A percentile compares a stretch with the other conserved stretches of the same genome.
phyloP scores from a whole-genome alignment of 495 filamentous ascomycete genomes.

The Penicillium goetzii region DNA sequence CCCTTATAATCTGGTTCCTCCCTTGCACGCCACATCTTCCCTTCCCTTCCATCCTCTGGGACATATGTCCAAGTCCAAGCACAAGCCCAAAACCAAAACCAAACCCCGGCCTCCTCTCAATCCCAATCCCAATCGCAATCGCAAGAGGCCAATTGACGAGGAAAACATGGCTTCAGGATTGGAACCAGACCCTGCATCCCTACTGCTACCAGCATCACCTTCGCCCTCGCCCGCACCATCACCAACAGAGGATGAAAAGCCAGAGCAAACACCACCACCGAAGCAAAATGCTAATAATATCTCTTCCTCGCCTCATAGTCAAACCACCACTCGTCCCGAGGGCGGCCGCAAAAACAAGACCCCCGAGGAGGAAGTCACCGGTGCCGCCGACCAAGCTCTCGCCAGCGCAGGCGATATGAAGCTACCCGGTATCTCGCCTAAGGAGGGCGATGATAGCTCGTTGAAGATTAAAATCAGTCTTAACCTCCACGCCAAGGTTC shows the following conservation, averaged over 20 bases:
- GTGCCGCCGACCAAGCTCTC: not conserved
- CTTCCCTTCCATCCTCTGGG: not conserved
- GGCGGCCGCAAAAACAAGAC: slow-evolving; percentile 24
- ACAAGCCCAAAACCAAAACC: slow-evolving; percentile 23
- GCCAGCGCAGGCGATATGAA: slow-evolving; percentile 9
- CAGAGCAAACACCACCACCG: not conserved
- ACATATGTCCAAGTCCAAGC: slow-evolving; percentile 11
- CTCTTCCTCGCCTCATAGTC: slow-evolving; percentile 12
- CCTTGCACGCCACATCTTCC: not conserved
- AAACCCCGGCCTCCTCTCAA: slow-evolving; percentile 23
- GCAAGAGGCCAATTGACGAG: not conserved
- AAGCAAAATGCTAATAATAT: slow-evolving; percentile 18
- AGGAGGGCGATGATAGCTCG: slow-evolving; percentile 22
- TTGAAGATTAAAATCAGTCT: slow-evolving; percentile 33
- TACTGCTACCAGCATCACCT: not conserved
- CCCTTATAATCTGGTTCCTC: not conserved
- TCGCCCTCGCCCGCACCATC: not conserved
- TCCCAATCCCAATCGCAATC: slow-evolving; percentile 9
- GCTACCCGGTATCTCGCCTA: slow-evolving; percentile 17
- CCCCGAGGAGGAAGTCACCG: slow-evolving; percentile 15
- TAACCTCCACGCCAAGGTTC: slow-evolving; percentile 32
- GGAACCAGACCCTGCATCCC: slow-evolving; percentile 1
- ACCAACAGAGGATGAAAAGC: not conserved
- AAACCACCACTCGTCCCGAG: slow-evolving; percentile 12
- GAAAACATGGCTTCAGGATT: not conserved